phyloP scores from a whole-genome alignment of 164 flowering plant genomes.

The Saururus chinensis region DNA sequence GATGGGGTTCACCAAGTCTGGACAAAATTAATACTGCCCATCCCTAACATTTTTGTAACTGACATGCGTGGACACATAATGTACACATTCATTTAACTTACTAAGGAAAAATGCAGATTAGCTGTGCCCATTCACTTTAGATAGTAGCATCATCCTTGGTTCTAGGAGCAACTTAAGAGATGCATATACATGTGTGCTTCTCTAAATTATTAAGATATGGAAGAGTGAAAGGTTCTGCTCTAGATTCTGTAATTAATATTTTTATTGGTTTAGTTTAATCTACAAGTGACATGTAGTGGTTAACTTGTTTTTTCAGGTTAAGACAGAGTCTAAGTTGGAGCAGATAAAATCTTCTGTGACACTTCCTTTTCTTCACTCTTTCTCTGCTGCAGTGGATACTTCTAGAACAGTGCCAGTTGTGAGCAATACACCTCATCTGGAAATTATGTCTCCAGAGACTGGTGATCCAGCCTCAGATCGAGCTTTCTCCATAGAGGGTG shows the following conservation, averaged over 20 bases:
- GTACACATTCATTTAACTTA: too few species aligned
- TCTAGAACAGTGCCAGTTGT: slow-evolving; percentile 14
- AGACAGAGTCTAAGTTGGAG: slow-evolving; percentile 51
- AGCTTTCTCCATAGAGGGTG: background rate
- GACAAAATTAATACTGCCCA: too few species aligned
- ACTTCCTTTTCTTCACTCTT: slow-evolving; percentile 78
- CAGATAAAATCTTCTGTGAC: slow-evolving; percentile 72
- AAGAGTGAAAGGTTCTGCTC: background rate
- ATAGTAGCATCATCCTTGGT: background rate
- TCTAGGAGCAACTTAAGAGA: too few species aligned
- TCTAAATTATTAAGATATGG: too few species aligned
- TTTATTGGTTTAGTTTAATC: background rate
- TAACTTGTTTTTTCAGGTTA: slow-evolving; percentile 18
- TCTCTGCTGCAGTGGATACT: slow-evolving; percentile 24
- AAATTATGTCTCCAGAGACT: background rate
- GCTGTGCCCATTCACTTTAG: background rate
- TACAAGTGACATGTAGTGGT: background rate
- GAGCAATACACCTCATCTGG: slow-evolving; percentile 4
- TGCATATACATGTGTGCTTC: too few species aligned
- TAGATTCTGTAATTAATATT: background rate
- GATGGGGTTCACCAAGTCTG: too few species aligned
- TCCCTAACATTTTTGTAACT: too few species aligned
- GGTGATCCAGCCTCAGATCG: background rate
- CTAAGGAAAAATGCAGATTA: background rate
- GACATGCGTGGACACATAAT: too few species aligned